Evolutionary conservation across 208 protist genomes (phyloP).

Genomic region (Leishmania amazonensis): DNA sequence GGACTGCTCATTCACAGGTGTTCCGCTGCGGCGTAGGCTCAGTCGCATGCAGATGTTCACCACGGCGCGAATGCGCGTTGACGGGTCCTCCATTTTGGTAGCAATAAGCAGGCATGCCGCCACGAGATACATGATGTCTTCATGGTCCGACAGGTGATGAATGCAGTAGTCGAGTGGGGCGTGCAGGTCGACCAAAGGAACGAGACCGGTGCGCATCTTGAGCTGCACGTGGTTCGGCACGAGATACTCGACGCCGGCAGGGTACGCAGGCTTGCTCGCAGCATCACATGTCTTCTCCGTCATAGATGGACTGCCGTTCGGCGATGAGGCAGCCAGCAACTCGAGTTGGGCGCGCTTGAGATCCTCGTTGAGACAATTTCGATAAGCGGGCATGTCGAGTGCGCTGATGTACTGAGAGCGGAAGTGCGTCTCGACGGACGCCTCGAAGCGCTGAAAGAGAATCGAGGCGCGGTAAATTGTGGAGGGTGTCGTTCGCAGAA

Average conservation of each 20-base stretch:
- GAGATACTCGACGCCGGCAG: conserved; percentile 45
- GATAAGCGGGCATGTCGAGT: conserved; percentile 16
- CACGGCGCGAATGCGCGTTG: conserved; percentile 53
- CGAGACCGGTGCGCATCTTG: conserved; percentile 48
- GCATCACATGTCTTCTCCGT: conserved; percentile 15
- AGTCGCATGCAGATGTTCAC: conserved; percentile 70
- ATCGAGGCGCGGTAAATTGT: conserved; percentile 70
- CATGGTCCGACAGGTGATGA: conserved; percentile 55
- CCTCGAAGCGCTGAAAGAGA: conserved; percentile 82
- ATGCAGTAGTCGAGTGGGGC: conserved; percentile 82
- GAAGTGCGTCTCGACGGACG: conserved; percentile 39
- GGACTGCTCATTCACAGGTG: conserved; percentile 28
- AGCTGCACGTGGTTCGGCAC: conserved; percentile 53
- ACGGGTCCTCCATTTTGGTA: conserved; percentile 73
- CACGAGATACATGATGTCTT: conserved; percentile 72
- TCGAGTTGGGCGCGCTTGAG: conserved; percentile 15
- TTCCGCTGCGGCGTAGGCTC: conserved; percentile 41
- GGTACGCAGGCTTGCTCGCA: background rate
- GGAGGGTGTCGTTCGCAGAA: conserved; percentile 66
- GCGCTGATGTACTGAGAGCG: conserved; percentile 38
- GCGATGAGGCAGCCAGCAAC: conserved; percentile 4
- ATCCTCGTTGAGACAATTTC: background rate
- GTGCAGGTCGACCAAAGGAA: conserved; percentile 62
- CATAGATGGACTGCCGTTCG: background rate
- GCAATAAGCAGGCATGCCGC: conserved; percentile 85